A percentile compares a stretch with the other conserved stretches of the same genome.
phyloP scores from a whole-genome alignment of 2,329 filamentous ascomycete genomes.

The Alternaria sp. region DNA sequence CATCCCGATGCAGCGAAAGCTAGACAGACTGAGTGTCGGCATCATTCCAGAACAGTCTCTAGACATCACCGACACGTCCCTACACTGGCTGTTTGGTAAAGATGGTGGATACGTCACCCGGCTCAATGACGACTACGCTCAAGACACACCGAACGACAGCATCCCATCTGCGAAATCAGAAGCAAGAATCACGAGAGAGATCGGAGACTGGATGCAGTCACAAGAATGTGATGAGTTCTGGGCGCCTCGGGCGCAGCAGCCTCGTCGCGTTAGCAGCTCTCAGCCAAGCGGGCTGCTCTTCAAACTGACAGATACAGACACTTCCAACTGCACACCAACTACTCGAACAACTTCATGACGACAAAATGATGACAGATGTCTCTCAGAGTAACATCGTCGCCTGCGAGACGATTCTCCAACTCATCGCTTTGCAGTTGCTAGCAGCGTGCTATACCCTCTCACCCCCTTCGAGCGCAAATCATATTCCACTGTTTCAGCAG shows the following conservation, averaged over 20 bases:
- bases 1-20: not conserved
- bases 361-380: not conserved
- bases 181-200: slow-evolving; percentile 19
- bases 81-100: slow-evolving; percentile 11
- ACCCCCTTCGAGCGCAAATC: slow-evolving; percentile 13
- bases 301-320: slow-evolving; percentile 9
- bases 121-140: not conserved
- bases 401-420: slow-evolving; percentile 20
- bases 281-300: not conserved
- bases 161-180: slow-evolving; percentile 10
- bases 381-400: not conserved
- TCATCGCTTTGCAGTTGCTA: slow-evolving; percentile 32
- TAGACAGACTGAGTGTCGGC: slow-evolving; percentile 13
- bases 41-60: slow-evolving; percentile 11
- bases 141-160: not conserved
- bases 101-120: slow-evolving; percentile 3
- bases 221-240: slow-evolving; percentile 21
- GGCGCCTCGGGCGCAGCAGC: slow-evolving; percentile 7
- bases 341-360: slow-evolving; percentile 3
- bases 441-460: slow-evolving; percentile 32
- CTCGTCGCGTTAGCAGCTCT: slow-evolving; percentile 6
- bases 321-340: slow-evolving; percentile 7
- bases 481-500: slow-evolving; percentile 18
- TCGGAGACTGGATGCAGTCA: slow-evolving; percentile 26
- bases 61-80: slow-evolving; percentile 1